These are phyloP conservation scores for Giardia muris DNA, from an alignment of 208 protist species.

Conservation along the genomic window DNA sequence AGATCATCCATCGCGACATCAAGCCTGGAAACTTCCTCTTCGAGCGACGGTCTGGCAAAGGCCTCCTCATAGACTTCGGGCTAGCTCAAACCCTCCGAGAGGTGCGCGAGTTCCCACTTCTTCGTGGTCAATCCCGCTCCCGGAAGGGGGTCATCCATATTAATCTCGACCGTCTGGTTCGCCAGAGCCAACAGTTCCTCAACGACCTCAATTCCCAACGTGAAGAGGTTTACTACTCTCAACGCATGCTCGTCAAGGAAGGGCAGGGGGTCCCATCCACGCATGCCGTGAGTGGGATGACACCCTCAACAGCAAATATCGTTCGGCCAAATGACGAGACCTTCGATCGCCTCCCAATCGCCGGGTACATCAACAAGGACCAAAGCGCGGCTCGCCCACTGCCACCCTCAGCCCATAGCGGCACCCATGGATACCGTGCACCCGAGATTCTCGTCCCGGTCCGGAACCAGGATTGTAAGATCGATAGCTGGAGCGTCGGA, in stretches of 20 bases:
- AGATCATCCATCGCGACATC: conserved; percentile 23
- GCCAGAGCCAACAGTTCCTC: not conserved
- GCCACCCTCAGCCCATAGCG: conserved; percentile 17
- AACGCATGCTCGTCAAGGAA: not conserved
- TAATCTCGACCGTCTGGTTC: not conserved
- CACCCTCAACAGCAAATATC: not conserved
- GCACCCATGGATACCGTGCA: conserved; percentile 33
- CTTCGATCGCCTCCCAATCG: not conserved
- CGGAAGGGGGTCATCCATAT: not conserved
- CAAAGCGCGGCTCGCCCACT: not conserved
- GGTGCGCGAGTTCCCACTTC: conserved; percentile 20
- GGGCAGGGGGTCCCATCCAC: not conserved
- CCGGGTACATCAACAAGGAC: conserved; percentile 22
- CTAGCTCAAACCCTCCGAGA: conserved; percentile 27
- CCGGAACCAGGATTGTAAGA: not conserved
- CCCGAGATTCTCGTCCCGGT: conserved; percentile 33
- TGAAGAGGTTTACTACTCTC: not conserved
- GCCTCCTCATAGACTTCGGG: conserved; percentile 38
- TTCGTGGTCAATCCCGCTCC: not conserved
- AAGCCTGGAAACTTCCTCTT: conserved; percentile 39
- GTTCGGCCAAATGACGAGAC: not conserved
- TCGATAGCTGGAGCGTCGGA: conserved; percentile 26
- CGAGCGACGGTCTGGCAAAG: conserved; percentile 7
- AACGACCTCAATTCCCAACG: not conserved
- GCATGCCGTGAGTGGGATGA: not conserved